Evolutionary conservation across 2,329 filamentous ascomycete species (phyloP).

Genomic region (Alternaria arborescens): DNA sequence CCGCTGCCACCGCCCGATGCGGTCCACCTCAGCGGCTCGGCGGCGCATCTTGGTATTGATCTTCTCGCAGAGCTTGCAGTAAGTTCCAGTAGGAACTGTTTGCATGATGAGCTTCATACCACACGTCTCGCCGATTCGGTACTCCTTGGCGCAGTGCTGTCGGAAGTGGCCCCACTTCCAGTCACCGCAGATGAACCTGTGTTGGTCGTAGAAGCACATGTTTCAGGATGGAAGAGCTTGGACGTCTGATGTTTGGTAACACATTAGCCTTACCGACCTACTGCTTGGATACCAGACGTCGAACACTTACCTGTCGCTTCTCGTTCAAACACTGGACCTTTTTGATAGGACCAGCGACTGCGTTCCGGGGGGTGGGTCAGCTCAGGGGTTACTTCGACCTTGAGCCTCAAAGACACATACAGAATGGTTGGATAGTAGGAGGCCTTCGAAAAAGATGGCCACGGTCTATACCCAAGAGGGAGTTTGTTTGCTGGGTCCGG

Average conservation of each 20-base stretch:
- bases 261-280: conserved; percentile 39
- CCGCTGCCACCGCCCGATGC: conserved; percentile 78
- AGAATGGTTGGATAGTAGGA: conserved; percentile 45
- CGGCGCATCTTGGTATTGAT: conserved; percentile 85
- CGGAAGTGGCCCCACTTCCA: conserved; percentile 96
- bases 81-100: conserved; percentile 68
- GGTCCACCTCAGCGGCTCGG: conserved; percentile 75
- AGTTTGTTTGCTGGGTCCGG: conserved; percentile 32
- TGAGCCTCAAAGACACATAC: conserved; percentile 38
- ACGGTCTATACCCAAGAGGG: conserved; percentile 25
- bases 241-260: conserved; percentile 35
- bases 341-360: conserved; percentile 36
- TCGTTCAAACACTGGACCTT: conserved; percentile 30
- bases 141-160: conserved; percentile 92
- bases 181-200: conserved; percentile 83
- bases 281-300: conserved; percentile 41
- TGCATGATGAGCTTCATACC: conserved; percentile 88
- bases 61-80: conserved; percentile 88
- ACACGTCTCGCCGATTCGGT: conserved; percentile 95
- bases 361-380: conserved; percentile 37
- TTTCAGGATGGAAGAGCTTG: conserved; percentile 47
- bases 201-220: conserved; percentile 98
- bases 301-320: conserved; percentile 41
- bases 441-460: conserved; percentile 19
- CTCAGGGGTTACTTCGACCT: conserved; percentile 38